Evolutionary conservation across 108 stramenopile genomes (phyloP), one percentile per base, ranked within the genome.

Genomic region (Cyclotella cryptica): DNA sequence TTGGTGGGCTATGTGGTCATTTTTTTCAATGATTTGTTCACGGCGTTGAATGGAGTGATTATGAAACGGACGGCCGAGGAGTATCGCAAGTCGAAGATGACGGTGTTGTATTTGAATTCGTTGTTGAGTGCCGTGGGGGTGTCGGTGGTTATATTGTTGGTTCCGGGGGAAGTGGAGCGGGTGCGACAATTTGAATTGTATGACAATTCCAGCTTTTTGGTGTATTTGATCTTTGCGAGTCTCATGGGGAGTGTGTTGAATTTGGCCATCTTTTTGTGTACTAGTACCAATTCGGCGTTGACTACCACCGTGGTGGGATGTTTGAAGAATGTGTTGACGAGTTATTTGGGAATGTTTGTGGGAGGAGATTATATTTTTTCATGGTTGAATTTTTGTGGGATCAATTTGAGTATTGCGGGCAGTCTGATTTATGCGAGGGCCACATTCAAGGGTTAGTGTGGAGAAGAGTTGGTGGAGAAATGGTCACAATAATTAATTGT

Each of bases 231-330:
- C 0, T 77, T 80, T 53, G 76, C 85, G 10, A 53, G 62, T 28
- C 55, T 74, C 42, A 66, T 86, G 70, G 89, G 90, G 28, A 69
- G 71, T 17, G 88, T 90, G 18, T 71, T 90, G 45, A 86, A 90
- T 42, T 80, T 90, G 81, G 89, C 90, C 24, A 90, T 90, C 18
- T 88, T 90, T 74, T 29, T 88, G 42, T 90, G 90, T 67, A 90
- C 90, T n/a, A 71, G 73, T 24, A 76, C 78, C 47, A 90, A 90
- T 78, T 85, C 85, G 5, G 88, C 90, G 9, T 83, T 90, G 59
- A 90, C 90, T 21, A 90, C 90, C 41, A 84, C 90, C 7, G 90
- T 90, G 27, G 88, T 90, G 21, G 85, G 85, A 17, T 83, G 81
- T 68, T 60, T 86, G 21, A 86, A 86, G 51, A 86, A 86, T 71